These are phyloP conservation scores for Albifimbria verrucaria DNA, from an alignment of 2,329 filamentous ascomycete species.

Conservation along the genomic window DNA sequence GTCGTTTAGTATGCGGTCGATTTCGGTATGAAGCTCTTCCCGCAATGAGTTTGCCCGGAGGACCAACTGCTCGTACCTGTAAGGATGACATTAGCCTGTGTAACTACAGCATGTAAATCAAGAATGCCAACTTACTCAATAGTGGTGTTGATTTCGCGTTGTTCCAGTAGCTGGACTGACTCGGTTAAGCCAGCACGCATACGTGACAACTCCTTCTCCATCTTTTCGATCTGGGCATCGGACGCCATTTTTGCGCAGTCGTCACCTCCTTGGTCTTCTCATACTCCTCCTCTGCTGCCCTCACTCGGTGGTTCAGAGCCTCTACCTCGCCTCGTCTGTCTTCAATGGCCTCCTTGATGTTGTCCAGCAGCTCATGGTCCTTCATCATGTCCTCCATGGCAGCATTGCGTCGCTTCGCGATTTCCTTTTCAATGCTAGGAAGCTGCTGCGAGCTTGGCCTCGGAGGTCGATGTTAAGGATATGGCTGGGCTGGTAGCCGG, in stretches of 20 bases:
- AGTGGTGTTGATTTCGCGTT: constrained; percentile 92
- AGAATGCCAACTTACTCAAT: constrained; percentile 68
- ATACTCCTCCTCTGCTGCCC: constrained; percentile 88
- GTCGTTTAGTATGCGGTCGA: constrained; percentile 93
- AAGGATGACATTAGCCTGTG: neutral
- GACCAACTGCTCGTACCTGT: constrained; percentile 86
- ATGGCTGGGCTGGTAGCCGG: constrained; percentile 86
- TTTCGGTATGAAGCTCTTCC: constrained; percentile 97
- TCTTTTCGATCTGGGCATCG: constrained; percentile 95
- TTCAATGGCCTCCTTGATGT: constrained; percentile 94
- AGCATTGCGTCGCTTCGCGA: constrained; percentile 80
- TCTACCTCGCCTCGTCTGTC: constrained; percentile 93
- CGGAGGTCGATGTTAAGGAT: constrained; percentile 86
- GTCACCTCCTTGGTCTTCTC: constrained; percentile 88
- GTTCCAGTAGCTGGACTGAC: constrained; percentile 87
- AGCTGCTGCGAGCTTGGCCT: constrained; percentile 74
- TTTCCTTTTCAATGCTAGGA: constrained; percentile 81
- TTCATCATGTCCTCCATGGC: constrained; percentile 91
- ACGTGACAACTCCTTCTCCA: constrained; percentile 96
- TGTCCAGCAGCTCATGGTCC: constrained; percentile 88
- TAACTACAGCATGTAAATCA: neutral
- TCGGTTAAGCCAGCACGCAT: constrained; percentile 83
- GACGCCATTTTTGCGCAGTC: constrained; percentile 82
- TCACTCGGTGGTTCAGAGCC: constrained; percentile 81
- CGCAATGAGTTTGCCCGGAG: constrained; percentile 77